Evolutionary conservation across 2,329 filamentous ascomycete species (phyloP).

Genomic region (Colletotrichum truncatum): DNA sequence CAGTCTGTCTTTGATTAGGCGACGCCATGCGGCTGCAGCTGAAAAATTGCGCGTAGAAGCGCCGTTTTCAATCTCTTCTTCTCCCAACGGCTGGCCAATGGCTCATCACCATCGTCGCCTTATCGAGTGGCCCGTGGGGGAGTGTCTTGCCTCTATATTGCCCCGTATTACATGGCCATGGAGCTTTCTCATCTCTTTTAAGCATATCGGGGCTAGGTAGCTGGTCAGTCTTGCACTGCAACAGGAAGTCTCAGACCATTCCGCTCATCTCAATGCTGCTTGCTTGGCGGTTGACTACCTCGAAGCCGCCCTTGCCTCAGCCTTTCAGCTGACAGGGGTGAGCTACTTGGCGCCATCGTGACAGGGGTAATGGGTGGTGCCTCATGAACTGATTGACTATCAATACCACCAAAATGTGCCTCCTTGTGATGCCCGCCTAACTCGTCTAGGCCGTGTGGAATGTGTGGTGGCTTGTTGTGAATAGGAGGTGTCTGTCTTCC

Average conservation of each 20-base stretch:
- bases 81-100: background rate
- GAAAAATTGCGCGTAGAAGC: background rate
- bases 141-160: no score
- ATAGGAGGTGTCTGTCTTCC: background rate
- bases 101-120: no score
- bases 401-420: constrained; percentile 2
- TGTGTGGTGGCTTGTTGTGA: constrained; percentile 3
- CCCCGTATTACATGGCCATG: background rate
- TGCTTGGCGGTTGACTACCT: background rate
- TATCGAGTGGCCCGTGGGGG: no score
- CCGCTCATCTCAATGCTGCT: background rate
- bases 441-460: background rate
- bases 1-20: background rate
- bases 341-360: constrained; percentile 10
- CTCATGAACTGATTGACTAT: constrained; percentile 5
- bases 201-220: no score
- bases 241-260: no score
- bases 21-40: constrained; percentile 9
- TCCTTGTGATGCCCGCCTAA: background rate
- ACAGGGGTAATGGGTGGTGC: constrained; percentile 1
- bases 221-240: no score
- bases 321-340: background rate
- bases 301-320: background rate
- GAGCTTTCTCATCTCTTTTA: no score
- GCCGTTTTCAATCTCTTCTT: background rate